phyloP scores from a whole-genome alignment of 2,329 filamentous ascomycete species.

The Stemphylium vesicarium region DNA sequence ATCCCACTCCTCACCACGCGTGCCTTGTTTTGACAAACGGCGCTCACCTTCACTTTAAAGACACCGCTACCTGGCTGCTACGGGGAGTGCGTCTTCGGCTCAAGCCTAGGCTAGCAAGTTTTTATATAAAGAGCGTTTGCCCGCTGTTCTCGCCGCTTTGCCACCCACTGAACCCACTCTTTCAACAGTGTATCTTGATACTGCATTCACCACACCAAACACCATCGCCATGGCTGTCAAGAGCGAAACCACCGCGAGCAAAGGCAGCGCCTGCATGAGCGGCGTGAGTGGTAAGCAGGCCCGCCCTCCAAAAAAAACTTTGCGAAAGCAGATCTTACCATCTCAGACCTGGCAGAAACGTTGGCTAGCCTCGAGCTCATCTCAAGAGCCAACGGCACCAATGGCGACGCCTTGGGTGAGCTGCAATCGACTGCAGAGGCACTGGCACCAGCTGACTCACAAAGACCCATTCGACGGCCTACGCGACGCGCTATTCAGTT shows the following conservation, averaged over 20 bases:
- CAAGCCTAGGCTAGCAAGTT: not conserved
- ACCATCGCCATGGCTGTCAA: too few relatives aligned
- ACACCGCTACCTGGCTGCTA: not conserved
- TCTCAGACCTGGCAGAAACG: not conserved
- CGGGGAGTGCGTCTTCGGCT: too few relatives aligned
- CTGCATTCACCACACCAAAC: not conserved
- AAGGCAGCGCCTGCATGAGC: too few relatives aligned
- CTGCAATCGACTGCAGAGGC: not conserved
- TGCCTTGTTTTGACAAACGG: not conserved
- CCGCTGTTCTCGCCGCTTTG: not conserved
- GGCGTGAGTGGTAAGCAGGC: not conserved
- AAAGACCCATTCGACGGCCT: not conserved
- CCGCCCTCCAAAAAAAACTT: not conserved
- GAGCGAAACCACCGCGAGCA: too few relatives aligned
- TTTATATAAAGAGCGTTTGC: not conserved
- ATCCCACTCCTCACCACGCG: constrained; percentile 1
- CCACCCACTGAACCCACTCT: not conserved
- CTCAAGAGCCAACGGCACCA: not conserved
- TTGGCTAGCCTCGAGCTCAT: not conserved
- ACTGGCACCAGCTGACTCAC: not conserved
- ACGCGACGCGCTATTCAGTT: not conserved
- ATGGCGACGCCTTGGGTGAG: not conserved
- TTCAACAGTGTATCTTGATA: not conserved
- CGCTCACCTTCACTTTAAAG: constrained; percentile 1
- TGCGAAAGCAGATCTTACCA: not conserved